phyloP scores from a whole-genome alignment of 768 basidiomycete genomes.

The Tricholoma flavovirens region DNA sequence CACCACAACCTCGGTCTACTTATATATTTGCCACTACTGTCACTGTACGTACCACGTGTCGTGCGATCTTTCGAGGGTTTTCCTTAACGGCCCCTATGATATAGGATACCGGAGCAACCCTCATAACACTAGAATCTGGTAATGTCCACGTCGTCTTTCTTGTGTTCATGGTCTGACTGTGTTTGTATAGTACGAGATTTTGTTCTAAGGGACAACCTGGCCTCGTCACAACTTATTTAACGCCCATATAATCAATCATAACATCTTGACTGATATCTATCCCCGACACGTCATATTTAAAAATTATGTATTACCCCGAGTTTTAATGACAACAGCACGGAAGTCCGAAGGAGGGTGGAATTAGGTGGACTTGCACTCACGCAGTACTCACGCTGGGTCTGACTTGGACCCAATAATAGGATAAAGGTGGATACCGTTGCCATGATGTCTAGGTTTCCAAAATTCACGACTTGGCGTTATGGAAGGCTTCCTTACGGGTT shows the following conservation, averaged over 20 bases:
- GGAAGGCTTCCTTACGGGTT: background rate
- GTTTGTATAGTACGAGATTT: conserved; percentile 50
- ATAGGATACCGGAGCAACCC: conserved; percentile 61
- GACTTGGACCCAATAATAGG: background rate
- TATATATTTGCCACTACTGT: conserved; percentile 70
- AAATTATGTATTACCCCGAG: conserved; percentile 1
- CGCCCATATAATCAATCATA: background rate
- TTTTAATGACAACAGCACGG: background rate
- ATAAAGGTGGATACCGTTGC: background rate
- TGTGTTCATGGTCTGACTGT: conserved; percentile 1
- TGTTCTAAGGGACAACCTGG: conserved; percentile 53
- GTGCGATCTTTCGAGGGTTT: background rate
- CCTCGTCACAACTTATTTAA: conserved; percentile 47
- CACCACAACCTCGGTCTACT: conserved; percentile 47
- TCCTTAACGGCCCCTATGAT: background rate
- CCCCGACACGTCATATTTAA: background rate
- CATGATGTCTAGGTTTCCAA: too few species aligned
- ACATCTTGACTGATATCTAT: background rate
- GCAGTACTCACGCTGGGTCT: background rate
- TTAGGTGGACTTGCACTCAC: background rate
- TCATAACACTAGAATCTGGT: conserved; percentile 54
- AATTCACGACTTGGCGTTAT: background rate
- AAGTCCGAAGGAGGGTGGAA: background rate
- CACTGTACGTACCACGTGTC: conserved; percentile 39
- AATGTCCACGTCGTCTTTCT: conserved; percentile 10